Percentiles rank a stretch among this genome's conserved stretches.
Conservation (phyloP, 805 yeast genomes). For the Hagleromyces aurorensis region DNA sequence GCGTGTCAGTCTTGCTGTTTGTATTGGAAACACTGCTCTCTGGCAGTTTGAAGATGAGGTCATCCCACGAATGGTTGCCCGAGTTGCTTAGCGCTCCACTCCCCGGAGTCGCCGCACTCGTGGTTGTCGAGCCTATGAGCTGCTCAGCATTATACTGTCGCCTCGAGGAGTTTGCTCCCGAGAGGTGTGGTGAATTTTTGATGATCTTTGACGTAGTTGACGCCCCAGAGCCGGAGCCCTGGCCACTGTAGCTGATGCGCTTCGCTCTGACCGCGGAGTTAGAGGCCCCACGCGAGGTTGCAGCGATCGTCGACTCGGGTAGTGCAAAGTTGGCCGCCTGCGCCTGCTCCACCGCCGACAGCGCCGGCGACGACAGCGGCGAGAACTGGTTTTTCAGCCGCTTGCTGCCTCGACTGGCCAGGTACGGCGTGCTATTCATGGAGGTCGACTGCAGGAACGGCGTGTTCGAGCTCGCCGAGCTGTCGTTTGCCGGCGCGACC, state of each 20-base stretch:
- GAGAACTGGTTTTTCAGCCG: conserved; percentile 13
- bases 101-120: too few relatives aligned
- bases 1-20: neutral
- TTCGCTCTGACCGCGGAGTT: conserved; percentile 1
- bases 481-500: conserved; percentile 35
- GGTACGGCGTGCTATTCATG: conserved; percentile 3
- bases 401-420: too few relatives aligned
- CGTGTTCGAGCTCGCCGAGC: conserved; percentile 6
- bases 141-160: conserved; percentile 10
- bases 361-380: conserved; percentile 64
- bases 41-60: conserved; percentile 22
- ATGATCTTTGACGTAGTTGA: conserved; percentile 25
- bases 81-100: too few relatives aligned
- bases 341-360: conserved; percentile 36
- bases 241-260: conserved; percentile 1
- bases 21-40: conserved; percentile 18
- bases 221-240: conserved; percentile 13
- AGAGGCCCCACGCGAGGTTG: conserved; percentile 18
- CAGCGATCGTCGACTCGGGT: conserved; percentile 16
- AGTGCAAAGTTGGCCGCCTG: conserved; percentile 14
- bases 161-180: conserved; percentile 13
- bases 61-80: conserved; percentile 23
- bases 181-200: conserved; percentile 28
- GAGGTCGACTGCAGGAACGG: conserved; percentile 34
- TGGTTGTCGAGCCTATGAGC: conserved; percentile 6